Conservation (phyloP, 2,329 filamentous ascomycete species). For the Alternaria ventricosa region DNA sequence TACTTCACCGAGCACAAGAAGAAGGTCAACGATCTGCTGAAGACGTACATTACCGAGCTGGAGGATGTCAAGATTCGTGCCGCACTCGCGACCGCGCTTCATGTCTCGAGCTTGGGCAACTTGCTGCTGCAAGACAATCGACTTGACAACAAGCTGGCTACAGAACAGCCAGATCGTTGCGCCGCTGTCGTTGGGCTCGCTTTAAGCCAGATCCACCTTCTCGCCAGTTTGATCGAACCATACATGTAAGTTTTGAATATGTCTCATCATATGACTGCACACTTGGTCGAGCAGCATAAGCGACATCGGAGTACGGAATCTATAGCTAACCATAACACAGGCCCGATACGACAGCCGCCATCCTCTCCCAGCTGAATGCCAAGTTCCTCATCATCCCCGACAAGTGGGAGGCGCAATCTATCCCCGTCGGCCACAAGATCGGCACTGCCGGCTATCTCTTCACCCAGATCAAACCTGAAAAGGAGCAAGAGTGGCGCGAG, state of each 20-base stretch:
- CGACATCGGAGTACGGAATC: background rate
- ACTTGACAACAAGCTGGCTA: conserved; percentile 67
- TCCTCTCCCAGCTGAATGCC: conserved; percentile 75
- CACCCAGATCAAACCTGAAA: conserved; percentile 79
- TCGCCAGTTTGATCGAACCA: conserved; percentile 78
- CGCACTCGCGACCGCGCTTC: conserved; percentile 69
- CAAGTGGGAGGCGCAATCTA: conserved; percentile 46
- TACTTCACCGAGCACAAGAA: conserved; percentile 57
- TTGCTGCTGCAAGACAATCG: conserved; percentile 63
- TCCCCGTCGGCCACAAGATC: conserved; percentile 75
- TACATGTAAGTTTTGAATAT: conserved; percentile 66
- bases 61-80: conserved; percentile 74
- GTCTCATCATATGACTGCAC: background rate
- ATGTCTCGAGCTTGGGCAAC: conserved; percentile 69
- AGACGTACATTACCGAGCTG: conserved; percentile 70
- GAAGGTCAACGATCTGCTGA: conserved; percentile 71
- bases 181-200: conserved; percentile 76
- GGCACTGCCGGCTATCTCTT: conserved; percentile 83
- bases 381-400: conserved; percentile 65
- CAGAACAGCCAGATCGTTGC: conserved; percentile 64
- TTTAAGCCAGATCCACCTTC: conserved; percentile 81
- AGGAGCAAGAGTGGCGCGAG: conserved; percentile 82
- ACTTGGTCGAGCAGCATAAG: background rate
- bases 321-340: conserved; percentile 21
- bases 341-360: conserved; percentile 63